These are phyloP conservation scores for Spizellomyces sp. DNA, from an alignment of 192 early-diverging fungal species.

Conservation along the genomic window DNA sequence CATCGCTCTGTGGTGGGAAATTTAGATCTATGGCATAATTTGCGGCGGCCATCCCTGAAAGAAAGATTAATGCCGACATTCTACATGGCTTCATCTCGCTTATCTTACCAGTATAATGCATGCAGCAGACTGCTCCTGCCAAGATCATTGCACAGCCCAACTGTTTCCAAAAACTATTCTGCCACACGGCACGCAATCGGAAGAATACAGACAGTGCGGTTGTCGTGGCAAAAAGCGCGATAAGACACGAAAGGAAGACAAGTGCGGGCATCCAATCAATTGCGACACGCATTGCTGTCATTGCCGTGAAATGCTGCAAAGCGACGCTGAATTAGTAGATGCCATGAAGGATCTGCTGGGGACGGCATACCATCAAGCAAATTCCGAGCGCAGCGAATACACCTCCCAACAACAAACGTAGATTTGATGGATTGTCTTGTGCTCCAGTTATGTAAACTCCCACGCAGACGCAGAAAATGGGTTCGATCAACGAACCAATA, in stretches of 20 bases:
- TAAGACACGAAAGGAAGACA: constrained; percentile 39
- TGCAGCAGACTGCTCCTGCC: constrained; percentile 47
- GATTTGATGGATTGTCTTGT: background rate
- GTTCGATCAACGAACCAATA: constrained; percentile 14
- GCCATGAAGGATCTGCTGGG: background rate
- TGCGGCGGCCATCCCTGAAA: constrained; percentile 15
- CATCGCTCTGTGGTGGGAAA: background rate
- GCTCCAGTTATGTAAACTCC: constrained; percentile 20
- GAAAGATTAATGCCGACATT: background rate
- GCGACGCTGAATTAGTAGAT: background rate
- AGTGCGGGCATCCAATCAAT: constrained; percentile 10
- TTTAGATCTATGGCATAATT: constrained; percentile 1
- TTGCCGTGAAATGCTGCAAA: constrained; percentile 23
- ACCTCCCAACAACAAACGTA: background rate
- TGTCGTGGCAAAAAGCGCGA: constrained; percentile 43
- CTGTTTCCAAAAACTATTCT: constrained; percentile 47
- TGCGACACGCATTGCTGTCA: constrained; percentile 18
- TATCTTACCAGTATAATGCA: constrained; percentile 15
- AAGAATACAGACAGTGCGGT: constrained; percentile 52
- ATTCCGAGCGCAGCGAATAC: constrained; percentile 20
- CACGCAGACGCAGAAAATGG: constrained; percentile 19
- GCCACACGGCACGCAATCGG: constrained; percentile 48
- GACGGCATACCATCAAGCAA: constrained; percentile 14
- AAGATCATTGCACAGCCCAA: constrained; percentile 49
- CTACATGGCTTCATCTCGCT: background rate